Base-by-base conservation (phyloP, 352 stramenopile genomes). In the Vaucheria bursata region DNA sequence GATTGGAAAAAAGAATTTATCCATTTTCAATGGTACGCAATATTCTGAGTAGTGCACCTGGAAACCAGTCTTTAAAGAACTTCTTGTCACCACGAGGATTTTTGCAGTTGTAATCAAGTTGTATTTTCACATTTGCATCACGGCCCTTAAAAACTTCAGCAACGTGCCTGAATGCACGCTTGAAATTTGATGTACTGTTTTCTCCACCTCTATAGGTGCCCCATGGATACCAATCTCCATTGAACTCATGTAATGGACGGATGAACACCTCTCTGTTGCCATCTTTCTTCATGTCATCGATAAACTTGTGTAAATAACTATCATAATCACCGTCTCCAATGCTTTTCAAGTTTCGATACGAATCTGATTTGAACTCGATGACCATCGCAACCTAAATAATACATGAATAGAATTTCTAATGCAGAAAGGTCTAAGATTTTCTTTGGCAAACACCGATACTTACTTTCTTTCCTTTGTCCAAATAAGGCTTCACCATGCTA, bases 261-360 rank as follows among this genome's bases (percentile, higher is more conserved):
- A 68, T 34, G 31, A 31, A 68, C 53, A 68, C 53, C 8, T 68
- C 53, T 2, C 53, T 2, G 53, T 68, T 68, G 53, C 53, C 53
- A 7, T 68, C 53, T 7, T 2, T 7, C 2, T 37, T 68, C 31
- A 68, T 31, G 6, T 68, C 53, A 7, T 68, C 53, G 6, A 34
- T 34, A 68, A 68, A 68, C 53, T 68, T 68, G 53, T 68, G 37
- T 34, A 68, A 34, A 34, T 68, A 68, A 31, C 37, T 68, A 34
- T 68, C 53, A 34, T 68, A 68, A 34, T 8, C 31, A 2, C 53
- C 53, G 2, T 68, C 8, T 31, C 2, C 53, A 2, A 68, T 68
- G 6, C 2, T 2, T 34, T 8, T 2, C 8, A 68, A 34, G 8
- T 68, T 68, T 59, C 12, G 18, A 25, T 59, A 59, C 45, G 18